phyloP scores from a whole-genome alignment of 371 early-diverging fungal genomes.

The Syncephalastrum contaminatum region DNA sequence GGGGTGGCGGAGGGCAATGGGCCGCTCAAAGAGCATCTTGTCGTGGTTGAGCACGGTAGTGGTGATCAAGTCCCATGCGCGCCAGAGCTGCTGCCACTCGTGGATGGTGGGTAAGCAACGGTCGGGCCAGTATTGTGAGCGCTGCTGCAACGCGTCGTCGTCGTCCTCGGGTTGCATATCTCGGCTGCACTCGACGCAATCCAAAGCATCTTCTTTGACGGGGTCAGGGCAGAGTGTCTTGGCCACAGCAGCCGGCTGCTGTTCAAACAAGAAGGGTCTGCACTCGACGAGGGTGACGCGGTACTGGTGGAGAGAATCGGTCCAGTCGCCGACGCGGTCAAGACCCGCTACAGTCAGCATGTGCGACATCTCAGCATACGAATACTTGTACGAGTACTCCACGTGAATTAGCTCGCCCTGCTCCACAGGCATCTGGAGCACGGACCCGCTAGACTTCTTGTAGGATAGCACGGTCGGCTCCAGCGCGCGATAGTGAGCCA shows the following conservation, averaged over 20 bases:
- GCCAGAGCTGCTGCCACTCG: slow-evolving; percentile 84
- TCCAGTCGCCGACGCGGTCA: slow-evolving; percentile 58
- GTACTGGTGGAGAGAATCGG: slow-evolving; percentile 62
- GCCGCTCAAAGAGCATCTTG: slow-evolving; percentile 61
- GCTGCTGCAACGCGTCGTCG: neutral
- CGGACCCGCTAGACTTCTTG: slow-evolving; percentile 22
- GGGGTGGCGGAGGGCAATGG: slow-evolving; percentile 85
- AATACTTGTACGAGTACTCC: slow-evolving; percentile 88
- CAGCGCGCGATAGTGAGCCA: slow-evolving; percentile 71
- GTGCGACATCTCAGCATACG: slow-evolving; percentile 51
- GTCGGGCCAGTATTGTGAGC: no score
- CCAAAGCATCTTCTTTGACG: slow-evolving; percentile 1
- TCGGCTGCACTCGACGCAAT: slow-evolving; percentile 8
- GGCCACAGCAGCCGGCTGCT: slow-evolving; percentile 14
- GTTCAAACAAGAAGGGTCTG: slow-evolving; percentile 61
- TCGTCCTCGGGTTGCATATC: slow-evolving; percentile 5
- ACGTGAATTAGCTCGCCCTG: slow-evolving; percentile 85
- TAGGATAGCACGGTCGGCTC: slow-evolving; percentile 50
- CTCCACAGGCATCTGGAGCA: slow-evolving; percentile 37
- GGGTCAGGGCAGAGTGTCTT: slow-evolving; percentile 9
- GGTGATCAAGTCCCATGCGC: slow-evolving; percentile 76
- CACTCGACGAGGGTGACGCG: slow-evolving; percentile 74
- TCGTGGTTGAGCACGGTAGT: slow-evolving; percentile 56
- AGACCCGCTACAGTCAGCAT: slow-evolving; percentile 61
- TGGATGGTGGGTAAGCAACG: slow-evolving; percentile 41